Base-by-base conservation (phyloP, 108 stramenopile genomes). In the Asterionellopsis glacialis region DNA sequence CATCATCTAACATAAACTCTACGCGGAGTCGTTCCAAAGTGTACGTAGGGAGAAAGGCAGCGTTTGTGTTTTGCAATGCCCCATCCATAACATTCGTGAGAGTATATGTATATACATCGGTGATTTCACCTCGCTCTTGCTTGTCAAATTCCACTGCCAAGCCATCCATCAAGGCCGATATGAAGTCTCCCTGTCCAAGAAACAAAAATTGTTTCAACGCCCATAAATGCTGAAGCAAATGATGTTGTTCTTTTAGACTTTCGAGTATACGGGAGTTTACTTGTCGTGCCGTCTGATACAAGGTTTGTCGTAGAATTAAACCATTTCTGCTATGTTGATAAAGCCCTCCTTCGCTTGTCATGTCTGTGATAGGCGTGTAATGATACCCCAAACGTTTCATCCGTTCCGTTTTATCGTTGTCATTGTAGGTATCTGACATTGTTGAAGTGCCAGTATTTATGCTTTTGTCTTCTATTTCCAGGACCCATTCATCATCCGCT, bases 101-200 rank as follows among this genome's bases (percentile, higher is more conserved):
- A 3, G 87, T 74, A 70, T 96, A 90, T 15, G 79, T 67, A 52
- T 89, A 95, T 19, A 96, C 79, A 11, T 84, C 88, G 6, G 65
- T 66, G 21, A 84, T 58, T 51, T 18, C 48, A 15, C 55, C 42
- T 28, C 67, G 28, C 23, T 59, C 61, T 13, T 63, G 43, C 5
- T 70, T 76, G 41, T 76, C 72, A 69, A 83, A 89, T 63, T 89
- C 91, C 10, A 69, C 23, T 59, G 81, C 63, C 27, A 93, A 57
- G 9, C 91, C 84, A 55, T 96, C 93, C 63, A 97, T 88, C 23
- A 99, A 80, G 3, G 84, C 74, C 22, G 85, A 80, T 57, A 95
- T 90, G 57, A 97, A 95, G 65, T 99, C 98, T 11, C 98, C 98
- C 75, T 97, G 97, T 21, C 95, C 96, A 13, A 98, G 79, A 39